Evolutionary conservation across 371 early-diverging fungal genomes (phyloP).

Genomic region (Haplosporangium sp.): DNA sequence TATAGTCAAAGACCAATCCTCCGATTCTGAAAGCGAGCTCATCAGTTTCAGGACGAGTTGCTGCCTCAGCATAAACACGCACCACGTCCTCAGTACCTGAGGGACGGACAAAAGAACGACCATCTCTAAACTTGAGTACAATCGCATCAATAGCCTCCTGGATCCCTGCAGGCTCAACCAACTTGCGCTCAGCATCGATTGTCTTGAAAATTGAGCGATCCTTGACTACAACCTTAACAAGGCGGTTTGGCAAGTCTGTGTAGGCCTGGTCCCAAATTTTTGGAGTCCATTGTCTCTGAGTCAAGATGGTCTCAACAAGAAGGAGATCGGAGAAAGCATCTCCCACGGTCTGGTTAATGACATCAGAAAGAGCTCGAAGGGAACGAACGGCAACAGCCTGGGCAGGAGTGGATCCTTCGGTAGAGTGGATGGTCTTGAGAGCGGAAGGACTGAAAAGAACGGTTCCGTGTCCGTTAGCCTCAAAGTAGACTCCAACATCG

Average conservation of each 20-base stretch:
- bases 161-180: constrained; percentile 89
- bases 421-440: constrained; percentile 77
- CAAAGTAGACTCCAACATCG: constrained; percentile 99
- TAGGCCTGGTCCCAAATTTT: constrained; percentile 94
- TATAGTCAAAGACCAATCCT: constrained; percentile 87
- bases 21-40: constrained; percentile 84
- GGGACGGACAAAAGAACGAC: constrained; percentile 97
- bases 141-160: constrained; percentile 89
- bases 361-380: constrained; percentile 85
- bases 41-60: constrained; percentile 86
- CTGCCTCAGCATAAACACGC: constrained; percentile 98
- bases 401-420: constrained; percentile 79
- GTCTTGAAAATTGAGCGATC: constrained; percentile 92
- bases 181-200: constrained; percentile 95
- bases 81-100: constrained; percentile 99
- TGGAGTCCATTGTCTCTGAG: constrained; percentile 81
- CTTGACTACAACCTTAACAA: constrained; percentile 95
- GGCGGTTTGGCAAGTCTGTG: constrained; percentile 93
- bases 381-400: constrained; percentile 83
- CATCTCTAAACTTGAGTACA: constrained; percentile 84
- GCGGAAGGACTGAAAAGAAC: constrained; percentile 94
- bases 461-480: constrained; percentile 99
- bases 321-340: constrained; percentile 99
- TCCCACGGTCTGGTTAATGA: constrained; percentile 98
- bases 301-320: constrained; percentile 93